Evolutionary conservation across 192 early-diverging fungal species (phyloP).

Genomic region (Borealophlyctis nickersoniae): DNA sequence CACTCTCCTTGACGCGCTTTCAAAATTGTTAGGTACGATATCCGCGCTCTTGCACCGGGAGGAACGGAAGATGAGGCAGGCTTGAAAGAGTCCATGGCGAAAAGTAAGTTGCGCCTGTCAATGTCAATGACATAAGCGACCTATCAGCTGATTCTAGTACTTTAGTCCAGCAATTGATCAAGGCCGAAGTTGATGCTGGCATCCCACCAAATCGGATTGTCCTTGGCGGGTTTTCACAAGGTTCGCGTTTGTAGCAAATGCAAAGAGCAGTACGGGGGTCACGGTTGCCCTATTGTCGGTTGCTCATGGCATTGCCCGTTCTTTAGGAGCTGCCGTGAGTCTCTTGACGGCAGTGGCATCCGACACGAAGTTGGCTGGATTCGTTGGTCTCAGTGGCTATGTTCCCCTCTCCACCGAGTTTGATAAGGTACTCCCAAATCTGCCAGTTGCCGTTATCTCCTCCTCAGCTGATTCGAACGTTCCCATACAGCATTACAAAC

Average conservation of each 20-base stretch:
- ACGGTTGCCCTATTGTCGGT: too few species aligned
- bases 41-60: slow-evolving; percentile 44
- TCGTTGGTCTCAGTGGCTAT: slow-evolving; percentile 77
- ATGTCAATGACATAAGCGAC: background rate
- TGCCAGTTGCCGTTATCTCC: background rate
- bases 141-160: background rate
- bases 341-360: slow-evolving; percentile 70
- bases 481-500: background rate
- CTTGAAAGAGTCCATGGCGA: slow-evolving; percentile 57
- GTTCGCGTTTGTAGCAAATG: too few species aligned
- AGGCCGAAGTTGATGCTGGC: slow-evolving; percentile 71
- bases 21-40: slow-evolving; percentile 76
- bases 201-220: slow-evolving; percentile 83
- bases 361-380: slow-evolving; percentile 64
- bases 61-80: slow-evolving; percentile 69
- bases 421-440: slow-evolving; percentile 9
- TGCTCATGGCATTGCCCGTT: too few species aligned
- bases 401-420: slow-evolving; percentile 57
- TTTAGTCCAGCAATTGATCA: slow-evolving; percentile 57
- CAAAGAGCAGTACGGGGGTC: too few species aligned
- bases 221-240: slow-evolving; percentile 93
- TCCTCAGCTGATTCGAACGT: background rate
- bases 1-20: too few species aligned
- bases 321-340: slow-evolving; percentile 58
- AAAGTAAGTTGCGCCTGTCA: slow-evolving; percentile 18